Evolutionary conservation across 306 rosid genomes (phyloP).

Genomic region (Erythrophleum fordii): DNA sequence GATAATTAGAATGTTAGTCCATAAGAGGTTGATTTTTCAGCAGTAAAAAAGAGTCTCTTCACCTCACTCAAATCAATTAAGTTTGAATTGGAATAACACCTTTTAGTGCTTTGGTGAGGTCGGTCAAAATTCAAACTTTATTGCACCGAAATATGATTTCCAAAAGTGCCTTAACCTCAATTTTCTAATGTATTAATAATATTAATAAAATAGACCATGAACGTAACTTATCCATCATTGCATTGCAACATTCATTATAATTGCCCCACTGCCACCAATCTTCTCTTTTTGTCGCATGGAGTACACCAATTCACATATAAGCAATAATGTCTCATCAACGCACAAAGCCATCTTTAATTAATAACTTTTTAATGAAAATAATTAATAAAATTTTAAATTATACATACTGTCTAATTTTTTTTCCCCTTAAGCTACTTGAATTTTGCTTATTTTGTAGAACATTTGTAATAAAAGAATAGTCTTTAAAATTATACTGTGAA

Average conservation of each 20-base stretch:
- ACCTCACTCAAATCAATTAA: background rate
- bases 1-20: background rate
- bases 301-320: background rate
- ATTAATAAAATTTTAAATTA: no score
- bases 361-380: no score
- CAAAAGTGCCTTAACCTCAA: background rate
- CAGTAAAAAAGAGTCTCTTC: background rate
- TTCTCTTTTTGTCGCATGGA: background rate
- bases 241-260: background rate
- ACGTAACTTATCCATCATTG: background rate
- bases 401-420: background rate
- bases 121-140: background rate
- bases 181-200: background rate
- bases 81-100: slow-evolving; percentile 9
- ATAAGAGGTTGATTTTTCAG: background rate
- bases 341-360: background rate
- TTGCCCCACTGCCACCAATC: background rate
- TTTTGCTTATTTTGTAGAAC: no score
- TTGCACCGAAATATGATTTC: slow-evolving; percentile 8
- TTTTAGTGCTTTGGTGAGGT: background rate
- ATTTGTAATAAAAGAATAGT: no score
- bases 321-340: background rate
- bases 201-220: background rate
- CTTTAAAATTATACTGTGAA: no score
- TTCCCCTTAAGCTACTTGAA: no score